Percentiles rank a stretch among this genome's conserved stretches.
phyloP scores from a whole-genome alignment of 2,329 filamentous ascomycete genomes.

The Ophiostoma populinum region DNA sequence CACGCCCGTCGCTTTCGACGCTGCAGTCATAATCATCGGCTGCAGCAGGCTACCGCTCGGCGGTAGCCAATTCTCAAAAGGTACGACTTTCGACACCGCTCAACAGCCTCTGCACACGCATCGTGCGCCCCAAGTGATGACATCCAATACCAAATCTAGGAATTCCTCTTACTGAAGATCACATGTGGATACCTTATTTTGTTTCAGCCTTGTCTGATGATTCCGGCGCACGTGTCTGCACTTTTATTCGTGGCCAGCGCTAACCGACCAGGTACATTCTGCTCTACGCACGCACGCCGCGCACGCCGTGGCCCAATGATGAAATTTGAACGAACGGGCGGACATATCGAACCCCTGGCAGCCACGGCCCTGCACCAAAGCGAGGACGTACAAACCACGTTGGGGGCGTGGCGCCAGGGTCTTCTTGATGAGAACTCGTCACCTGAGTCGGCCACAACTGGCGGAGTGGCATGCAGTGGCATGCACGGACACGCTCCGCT shows the following conservation, averaged over 20 bases:
- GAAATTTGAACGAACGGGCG: slow-evolving; percentile 55
- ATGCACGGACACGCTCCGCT: too few relatives aligned
- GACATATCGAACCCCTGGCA: slow-evolving; percentile 41
- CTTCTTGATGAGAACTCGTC: slow-evolving; percentile 51
- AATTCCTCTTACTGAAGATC: slow-evolving; percentile 54
- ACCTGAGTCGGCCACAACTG: slow-evolving; percentile 31
- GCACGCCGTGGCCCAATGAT: slow-evolving; percentile 27
- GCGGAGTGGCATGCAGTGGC: too few relatives aligned
- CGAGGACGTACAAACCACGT: slow-evolving; percentile 46
- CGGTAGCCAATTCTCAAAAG: slow-evolving; percentile 21
- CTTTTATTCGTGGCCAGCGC: slow-evolving; percentile 2
- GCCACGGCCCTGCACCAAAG: slow-evolving; percentile 29
- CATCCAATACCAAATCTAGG: slow-evolving; percentile 39
- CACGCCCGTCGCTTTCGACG: too few relatives aligned
- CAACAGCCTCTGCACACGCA: slow-evolving; percentile 3
- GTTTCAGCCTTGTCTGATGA: slow-evolving; percentile 55
- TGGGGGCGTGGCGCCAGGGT: slow-evolving; percentile 27
- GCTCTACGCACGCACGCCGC: slow-evolving; percentile 5
- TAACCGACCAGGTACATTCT: slow-evolving; percentile 12
- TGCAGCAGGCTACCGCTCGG: not conserved
- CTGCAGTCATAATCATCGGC: not conserved
- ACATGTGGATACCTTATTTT: slow-evolving; percentile 36
- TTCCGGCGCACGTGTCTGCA: slow-evolving; percentile 14
- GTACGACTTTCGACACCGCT: slow-evolving; percentile 19
- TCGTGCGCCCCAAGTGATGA: slow-evolving; percentile 32